Evolutionary conservation across 352 stramenopile species (phyloP).

Genomic region (Globisporangium cederbergense): DNA sequence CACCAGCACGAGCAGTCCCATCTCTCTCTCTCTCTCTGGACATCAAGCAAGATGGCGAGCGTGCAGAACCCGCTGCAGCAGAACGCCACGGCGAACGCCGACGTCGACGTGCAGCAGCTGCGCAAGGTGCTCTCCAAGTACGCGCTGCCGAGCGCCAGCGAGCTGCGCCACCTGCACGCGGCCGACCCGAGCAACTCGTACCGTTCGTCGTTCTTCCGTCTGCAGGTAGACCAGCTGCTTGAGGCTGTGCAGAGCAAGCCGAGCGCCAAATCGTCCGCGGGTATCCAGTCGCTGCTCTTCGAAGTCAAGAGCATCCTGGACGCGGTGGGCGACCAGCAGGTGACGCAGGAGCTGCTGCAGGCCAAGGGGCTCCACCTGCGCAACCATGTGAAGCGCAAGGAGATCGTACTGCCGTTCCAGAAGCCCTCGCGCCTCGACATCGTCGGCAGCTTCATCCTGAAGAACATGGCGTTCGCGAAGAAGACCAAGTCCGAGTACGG

Average conservation of each 20-base stretch:
- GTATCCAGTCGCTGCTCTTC: slow-evolving; percentile 76
- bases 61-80: slow-evolving; percentile 11
- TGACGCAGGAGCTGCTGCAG: slow-evolving; percentile 69
- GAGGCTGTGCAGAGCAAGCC: slow-evolving; percentile 56
- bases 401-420: slow-evolving; percentile 84
- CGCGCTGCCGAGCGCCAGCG: slow-evolving; percentile 84
- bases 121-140: slow-evolving; percentile 85
- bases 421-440: slow-evolving; percentile 75
- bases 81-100: slow-evolving; percentile 10
- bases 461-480: slow-evolving; percentile 67
- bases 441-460: slow-evolving; percentile 85
- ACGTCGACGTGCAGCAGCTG: slow-evolving; percentile 48
- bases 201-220: slow-evolving; percentile 77
- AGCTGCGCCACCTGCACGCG: slow-evolving; percentile 73
- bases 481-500: slow-evolving; percentile 53
- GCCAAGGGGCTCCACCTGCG: slow-evolving; percentile 49
- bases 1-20: not conserved
- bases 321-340: slow-evolving; percentile 57
- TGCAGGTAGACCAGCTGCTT: slow-evolving; percentile 87
- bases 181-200: slow-evolving; percentile 76
- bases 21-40: slow-evolving; percentile 1
- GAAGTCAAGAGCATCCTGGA: slow-evolving; percentile 76
- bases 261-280: slow-evolving; percentile 37
- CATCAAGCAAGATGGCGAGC: slow-evolving; percentile 14
- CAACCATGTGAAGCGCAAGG: slow-evolving; percentile 80